Conservation (phyloP, 1,139 yeast genomes). For the Hansenula lynferdii region DNA sequence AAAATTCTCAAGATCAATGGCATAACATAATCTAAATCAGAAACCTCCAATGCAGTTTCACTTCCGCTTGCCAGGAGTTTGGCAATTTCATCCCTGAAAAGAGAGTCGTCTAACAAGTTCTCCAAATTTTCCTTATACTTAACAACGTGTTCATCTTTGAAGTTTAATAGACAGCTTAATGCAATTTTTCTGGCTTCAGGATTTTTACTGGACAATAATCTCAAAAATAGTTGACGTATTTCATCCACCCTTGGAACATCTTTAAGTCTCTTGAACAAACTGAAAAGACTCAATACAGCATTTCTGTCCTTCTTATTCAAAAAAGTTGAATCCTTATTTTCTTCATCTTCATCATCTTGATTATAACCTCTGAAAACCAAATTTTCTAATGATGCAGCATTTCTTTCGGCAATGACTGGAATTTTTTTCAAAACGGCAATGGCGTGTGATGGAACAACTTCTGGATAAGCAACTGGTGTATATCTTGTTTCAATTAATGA, state of each 20-base stretch:
- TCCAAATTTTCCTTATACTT: slow-evolving; percentile 71
- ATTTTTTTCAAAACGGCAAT: slow-evolving; percentile 46
- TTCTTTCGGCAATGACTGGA: slow-evolving; percentile 64
- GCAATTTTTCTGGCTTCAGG: slow-evolving; percentile 68
- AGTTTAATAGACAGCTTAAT: slow-evolving; percentile 64
- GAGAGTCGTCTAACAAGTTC: slow-evolving; percentile 75
- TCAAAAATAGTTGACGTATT: slow-evolving; percentile 49
- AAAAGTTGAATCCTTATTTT: slow-evolving; percentile 25
- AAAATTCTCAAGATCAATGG: slow-evolving; percentile 74
- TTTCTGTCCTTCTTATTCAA: slow-evolving; percentile 67
- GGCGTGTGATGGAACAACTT: slow-evolving; percentile 41
- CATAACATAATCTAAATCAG: slow-evolving; percentile 56
- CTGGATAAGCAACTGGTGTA: slow-evolving; percentile 22
- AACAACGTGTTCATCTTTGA: slow-evolving; percentile 49
- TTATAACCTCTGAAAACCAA: slow-evolving; percentile 35
- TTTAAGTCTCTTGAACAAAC: slow-evolving; percentile 61
- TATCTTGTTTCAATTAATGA: slow-evolving; percentile 9
- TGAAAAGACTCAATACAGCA: slow-evolving; percentile 53
- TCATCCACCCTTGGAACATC: slow-evolving; percentile 45
- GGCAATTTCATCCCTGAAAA: slow-evolving; percentile 80
- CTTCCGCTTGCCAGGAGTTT: slow-evolving; percentile 50
- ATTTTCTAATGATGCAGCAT: slow-evolving; percentile 53
- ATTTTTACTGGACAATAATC: slow-evolving; percentile 58
- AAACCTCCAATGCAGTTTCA: slow-evolving; percentile 52
- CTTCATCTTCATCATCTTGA: slow-evolving; percentile 25